A percentile compares a stretch with the other conserved stretches of the same genome.
Conservation (phyloP, 495 filamentous ascomycete species). For the Daldinia childiae region DNA sequence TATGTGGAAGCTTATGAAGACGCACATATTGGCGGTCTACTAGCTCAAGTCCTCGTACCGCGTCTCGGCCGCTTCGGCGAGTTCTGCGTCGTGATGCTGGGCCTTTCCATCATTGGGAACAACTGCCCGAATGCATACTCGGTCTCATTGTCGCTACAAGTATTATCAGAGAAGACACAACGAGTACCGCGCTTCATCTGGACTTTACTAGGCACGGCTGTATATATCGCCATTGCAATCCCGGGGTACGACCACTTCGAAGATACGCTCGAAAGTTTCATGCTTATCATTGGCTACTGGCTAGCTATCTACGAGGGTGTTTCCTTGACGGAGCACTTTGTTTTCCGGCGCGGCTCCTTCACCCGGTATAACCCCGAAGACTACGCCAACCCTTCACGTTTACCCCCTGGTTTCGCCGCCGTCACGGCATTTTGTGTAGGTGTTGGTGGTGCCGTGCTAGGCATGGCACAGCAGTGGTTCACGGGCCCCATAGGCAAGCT, state of each 20-base stretch:
- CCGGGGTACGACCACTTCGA: slow-evolving; percentile 81
- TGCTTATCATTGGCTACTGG: slow-evolving; percentile 86
- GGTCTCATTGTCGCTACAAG: slow-evolving; percentile 77
- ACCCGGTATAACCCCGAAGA: slow-evolving; percentile 67
- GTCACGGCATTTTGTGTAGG: slow-evolving; percentile 72
- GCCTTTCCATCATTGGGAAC: slow-evolving; percentile 82
- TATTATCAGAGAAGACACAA: slow-evolving; percentile 70
- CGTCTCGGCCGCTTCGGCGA: slow-evolving; percentile 78
- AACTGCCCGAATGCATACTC: slow-evolving; percentile 94
- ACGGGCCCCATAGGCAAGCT: slow-evolving; percentile 74
- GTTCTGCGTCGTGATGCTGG: slow-evolving; percentile 83
- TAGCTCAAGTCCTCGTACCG: slow-evolving; percentile 72
- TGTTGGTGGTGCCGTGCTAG: slow-evolving; percentile 74
- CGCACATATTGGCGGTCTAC: slow-evolving; percentile 75
- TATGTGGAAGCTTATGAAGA: slow-evolving; percentile 69
- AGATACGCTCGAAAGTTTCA: slow-evolving; percentile 77
- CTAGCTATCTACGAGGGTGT: slow-evolving; percentile 83
- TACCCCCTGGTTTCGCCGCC: slow-evolving; percentile 79
- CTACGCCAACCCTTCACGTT: slow-evolving; percentile 66
- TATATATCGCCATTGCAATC: slow-evolving; percentile 79
- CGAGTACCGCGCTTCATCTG: slow-evolving; percentile 81
- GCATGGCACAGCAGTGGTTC: slow-evolving; percentile 82
- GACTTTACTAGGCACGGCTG: slow-evolving; percentile 72
- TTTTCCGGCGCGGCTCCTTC: slow-evolving; percentile 73
- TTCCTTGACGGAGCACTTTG: slow-evolving; percentile 75